Conservation (phyloP, 495 filamentous ascomycete species). For the Parmelia sp. region DNA sequence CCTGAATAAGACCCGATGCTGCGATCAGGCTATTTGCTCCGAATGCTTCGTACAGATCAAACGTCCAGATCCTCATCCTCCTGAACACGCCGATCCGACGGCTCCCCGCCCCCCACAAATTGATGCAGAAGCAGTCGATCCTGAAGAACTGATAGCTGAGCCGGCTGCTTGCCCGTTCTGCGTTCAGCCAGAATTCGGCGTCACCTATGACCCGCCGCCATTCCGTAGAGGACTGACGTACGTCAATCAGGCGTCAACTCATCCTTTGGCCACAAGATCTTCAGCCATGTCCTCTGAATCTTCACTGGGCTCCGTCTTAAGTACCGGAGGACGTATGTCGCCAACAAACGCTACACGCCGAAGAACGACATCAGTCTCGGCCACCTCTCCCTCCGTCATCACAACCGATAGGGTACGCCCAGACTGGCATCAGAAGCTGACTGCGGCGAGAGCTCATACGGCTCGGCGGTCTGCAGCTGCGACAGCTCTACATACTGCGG, state of each 20-base stretch:
- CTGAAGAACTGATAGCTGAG: slow-evolving; percentile 74
- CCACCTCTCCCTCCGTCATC: slow-evolving; percentile 71
- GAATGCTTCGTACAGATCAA: slow-evolving; percentile 99
- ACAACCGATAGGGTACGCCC: slow-evolving; percentile 87
- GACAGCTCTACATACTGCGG: slow-evolving; percentile 89
- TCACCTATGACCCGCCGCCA: slow-evolving; percentile 81
- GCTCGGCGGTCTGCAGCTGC: slow-evolving; percentile 85
- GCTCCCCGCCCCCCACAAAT: slow-evolving; percentile 30
- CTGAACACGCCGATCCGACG: slow-evolving; percentile 65
- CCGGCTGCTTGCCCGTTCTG: slow-evolving; percentile 95
- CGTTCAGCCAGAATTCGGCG: slow-evolving; percentile 87
- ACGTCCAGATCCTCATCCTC: slow-evolving; percentile 88
- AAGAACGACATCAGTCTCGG: slow-evolving; percentile 76
- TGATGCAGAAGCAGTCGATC: slow-evolving; percentile 45
- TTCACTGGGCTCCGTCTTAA: slow-evolving; percentile 39
- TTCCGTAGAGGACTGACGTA: slow-evolving; percentile 83
- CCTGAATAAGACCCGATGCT: slow-evolving; percentile 92
- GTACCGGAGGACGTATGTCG: slow-evolving; percentile 28
- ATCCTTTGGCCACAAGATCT: slow-evolving; percentile 42
- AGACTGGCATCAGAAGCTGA: slow-evolving; percentile 88
- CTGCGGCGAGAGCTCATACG: slow-evolving; percentile 74
- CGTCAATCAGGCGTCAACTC: slow-evolving; percentile 40
- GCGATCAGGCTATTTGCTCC: slow-evolving; percentile 94
- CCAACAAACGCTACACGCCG: slow-evolving; percentile 43
- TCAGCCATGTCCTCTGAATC: slow-evolving; percentile 69